phyloP scores from a whole-genome alignment of 345 rosid genomes.

The Euphorbia pulcherrima region DNA sequence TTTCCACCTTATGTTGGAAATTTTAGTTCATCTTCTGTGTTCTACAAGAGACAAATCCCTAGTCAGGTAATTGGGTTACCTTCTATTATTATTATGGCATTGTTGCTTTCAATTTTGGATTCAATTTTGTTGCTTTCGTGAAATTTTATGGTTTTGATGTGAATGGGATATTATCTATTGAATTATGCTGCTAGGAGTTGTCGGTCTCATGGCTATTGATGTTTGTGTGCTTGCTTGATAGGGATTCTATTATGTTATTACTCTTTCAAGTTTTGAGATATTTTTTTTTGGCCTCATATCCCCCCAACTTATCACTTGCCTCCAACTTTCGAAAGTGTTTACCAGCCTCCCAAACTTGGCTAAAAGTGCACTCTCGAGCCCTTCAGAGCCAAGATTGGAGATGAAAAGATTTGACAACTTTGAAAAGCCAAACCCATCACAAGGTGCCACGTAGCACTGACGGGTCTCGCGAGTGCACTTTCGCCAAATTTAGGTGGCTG shows the following conservation, averaged over 20 bases:
- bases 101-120: neutral
- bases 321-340: too few relatives aligned
- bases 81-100: neutral
- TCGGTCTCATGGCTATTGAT: neutral
- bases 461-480: too few relatives aligned
- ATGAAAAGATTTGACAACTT: too few relatives aligned
- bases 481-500: too few relatives aligned
- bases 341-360: too few relatives aligned
- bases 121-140: neutral
- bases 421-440: too few relatives aligned
- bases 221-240: too few relatives aligned
- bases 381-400: too few relatives aligned
- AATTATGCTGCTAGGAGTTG: neutral
- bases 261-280: neutral
- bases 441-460: too few relatives aligned
- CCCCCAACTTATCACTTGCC: too few relatives aligned
- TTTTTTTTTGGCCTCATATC: too few relatives aligned
- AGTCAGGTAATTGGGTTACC: constrained; percentile 63
- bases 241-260: neutral
- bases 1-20: constrained; percentile 53
- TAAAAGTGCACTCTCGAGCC: too few relatives aligned
- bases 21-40: constrained; percentile 54
- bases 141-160: neutral
- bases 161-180: neutral
- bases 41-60: constrained; percentile 75